Evolutionary conservation across 257 asterid species (phyloP).

Genomic region (Solanum microdontum): DNA sequence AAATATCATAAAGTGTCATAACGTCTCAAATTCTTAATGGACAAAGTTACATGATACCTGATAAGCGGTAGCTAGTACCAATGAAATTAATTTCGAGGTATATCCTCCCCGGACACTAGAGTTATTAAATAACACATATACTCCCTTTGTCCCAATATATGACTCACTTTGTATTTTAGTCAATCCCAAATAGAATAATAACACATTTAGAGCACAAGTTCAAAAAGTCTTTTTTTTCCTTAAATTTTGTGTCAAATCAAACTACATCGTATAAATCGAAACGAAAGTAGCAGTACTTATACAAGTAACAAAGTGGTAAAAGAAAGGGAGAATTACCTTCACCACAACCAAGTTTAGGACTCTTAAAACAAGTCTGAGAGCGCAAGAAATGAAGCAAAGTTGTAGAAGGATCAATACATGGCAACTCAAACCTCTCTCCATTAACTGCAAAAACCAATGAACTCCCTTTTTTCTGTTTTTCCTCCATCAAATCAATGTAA

Average conservation of each 20-base stretch:
- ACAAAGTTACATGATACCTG: neutral
- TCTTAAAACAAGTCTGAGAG: constrained; percentile 44
- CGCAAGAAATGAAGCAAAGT: constrained; percentile 70
- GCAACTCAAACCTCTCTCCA: constrained; percentile 55
- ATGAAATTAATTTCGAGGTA: neutral
- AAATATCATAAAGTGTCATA: too few species aligned
- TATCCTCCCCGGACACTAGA: neutral
- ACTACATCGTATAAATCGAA: neutral
- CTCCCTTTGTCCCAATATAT: neutral
- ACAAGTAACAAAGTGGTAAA: neutral
- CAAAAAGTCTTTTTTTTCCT: too few species aligned
- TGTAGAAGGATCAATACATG: constrained; percentile 50
- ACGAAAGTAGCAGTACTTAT: neutral
- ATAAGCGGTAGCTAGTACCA: neutral
- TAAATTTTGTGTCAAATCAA: too few species aligned
- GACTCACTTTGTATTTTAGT: neutral
- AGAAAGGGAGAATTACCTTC: constrained; percentile 34
- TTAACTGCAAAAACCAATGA: constrained; percentile 49
- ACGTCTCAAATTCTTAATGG: neutral
- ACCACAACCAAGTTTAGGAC: constrained; percentile 71
- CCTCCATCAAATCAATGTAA: neutral
- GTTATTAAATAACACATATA: neutral
- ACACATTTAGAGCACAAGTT: neutral
- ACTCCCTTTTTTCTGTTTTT: constrained; percentile 1
- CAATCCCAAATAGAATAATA: neutral